Base-by-base conservation (phyloP, 495 filamentous ascomycete species). In the Penicillium pulvis region DNA sequence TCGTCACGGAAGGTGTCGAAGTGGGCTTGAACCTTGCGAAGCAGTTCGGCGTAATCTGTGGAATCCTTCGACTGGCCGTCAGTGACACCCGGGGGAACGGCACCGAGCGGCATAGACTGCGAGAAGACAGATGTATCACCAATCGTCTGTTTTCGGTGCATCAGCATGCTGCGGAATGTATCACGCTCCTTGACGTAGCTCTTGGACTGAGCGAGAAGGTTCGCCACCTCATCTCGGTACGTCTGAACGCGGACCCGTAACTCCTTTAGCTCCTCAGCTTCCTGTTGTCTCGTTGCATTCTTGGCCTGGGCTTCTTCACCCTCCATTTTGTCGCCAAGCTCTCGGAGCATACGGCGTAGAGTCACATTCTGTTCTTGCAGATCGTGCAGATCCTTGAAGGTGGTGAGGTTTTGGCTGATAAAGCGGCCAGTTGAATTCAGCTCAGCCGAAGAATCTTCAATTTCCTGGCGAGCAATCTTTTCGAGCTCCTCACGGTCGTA, bases 111-210 rank as follows among this genome's bases (percentile, higher is more conserved):
- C 17, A 85, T 73, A 30, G 88, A 89, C 42, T 87, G 83, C 17
- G 85, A 90, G 58, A 94, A 85, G 3, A 82, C 77, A 24, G 83
- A 86, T 20, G 78, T 76, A 49, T 94, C 90, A 4, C 71, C 72
- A 7, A 81, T 73, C 16, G 78, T 77, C 62, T 91, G 88, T 10
- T 86, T 87, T 57, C 85, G 81, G 56, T 88, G 83, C 57, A 91
- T 86, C 14, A 97, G 83, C 85, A 97, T 94, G 42, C 91, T 90
- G 30, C 92, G 85, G 86, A 96, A 97, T 83, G 96, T 97, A 65
- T 99, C 93, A 35, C 94, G 85, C 75, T 99, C 94, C 67, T 90
- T 90, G 49, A 93, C 89, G 62, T 96, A 96, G 71, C 91, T 96
- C 78, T 97, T 88, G 31, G 90, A 89, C 59, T 90, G 87, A 7